phyloP scores from a whole-genome alignment of 768 basidiomycete species.

The Collybiopsis luxurians region DNA sequence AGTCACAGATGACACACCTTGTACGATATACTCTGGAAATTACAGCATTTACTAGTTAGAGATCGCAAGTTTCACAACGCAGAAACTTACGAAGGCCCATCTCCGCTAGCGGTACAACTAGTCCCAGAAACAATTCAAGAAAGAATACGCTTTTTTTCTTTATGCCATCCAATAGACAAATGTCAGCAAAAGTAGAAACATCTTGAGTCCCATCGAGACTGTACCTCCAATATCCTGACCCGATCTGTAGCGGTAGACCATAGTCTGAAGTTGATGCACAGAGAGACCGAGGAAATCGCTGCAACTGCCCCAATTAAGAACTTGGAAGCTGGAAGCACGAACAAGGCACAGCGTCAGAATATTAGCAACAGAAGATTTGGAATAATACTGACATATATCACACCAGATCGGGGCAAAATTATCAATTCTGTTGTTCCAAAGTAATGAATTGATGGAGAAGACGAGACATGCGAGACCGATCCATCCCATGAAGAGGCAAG shows the following conservation, averaged over 20 bases:
- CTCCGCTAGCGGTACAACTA: conserved; percentile 1
- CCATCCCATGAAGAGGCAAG: conserved; percentile 8
- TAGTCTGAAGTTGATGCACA: conserved; percentile 6
- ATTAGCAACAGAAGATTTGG: background rate
- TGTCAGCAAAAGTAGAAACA: background rate
- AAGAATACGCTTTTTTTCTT: background rate
- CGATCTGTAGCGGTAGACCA: conserved; percentile 4
- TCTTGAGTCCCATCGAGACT: background rate
- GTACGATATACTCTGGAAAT: conserved; percentile 5
- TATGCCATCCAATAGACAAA: background rate
- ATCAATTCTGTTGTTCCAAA: background rate
- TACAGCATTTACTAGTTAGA: background rate
- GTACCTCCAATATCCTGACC: conserved; percentile 1
- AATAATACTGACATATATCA: conserved; percentile 4
- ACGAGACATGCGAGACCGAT: conserved; percentile 3
- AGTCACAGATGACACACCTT: background rate
- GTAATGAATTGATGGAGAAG: conserved; percentile 1
- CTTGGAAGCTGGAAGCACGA: background rate
- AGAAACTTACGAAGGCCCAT: conserved; percentile 4
- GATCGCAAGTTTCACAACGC: background rate
- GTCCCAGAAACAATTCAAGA: background rate
- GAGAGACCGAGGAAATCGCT: background rate
- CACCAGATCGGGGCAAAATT: conserved; percentile 3
- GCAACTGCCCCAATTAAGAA: background rate
- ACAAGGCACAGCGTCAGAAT: background rate